Conservation (phyloP, 257 asterid genomes). For the Fraxinus pennsylvanica region DNA sequence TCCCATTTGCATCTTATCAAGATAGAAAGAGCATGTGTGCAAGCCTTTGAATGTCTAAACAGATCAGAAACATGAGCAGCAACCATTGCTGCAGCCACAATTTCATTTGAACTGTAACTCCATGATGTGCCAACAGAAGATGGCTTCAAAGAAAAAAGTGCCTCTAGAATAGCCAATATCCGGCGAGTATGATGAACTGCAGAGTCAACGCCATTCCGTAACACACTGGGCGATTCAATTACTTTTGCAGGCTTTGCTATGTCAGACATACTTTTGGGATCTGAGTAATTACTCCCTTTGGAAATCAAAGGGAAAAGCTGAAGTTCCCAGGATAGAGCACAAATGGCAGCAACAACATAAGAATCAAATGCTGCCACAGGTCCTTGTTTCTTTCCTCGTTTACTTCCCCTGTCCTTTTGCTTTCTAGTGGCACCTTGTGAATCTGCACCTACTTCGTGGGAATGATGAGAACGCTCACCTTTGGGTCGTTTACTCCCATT, state of each 20-base stretch:
- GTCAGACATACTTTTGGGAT: constrained; percentile 33
- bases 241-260: constrained; percentile 48
- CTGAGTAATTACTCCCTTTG: constrained; percentile 48
- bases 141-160: constrained; percentile 95
- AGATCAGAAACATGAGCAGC: constrained; percentile 98
- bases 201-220: constrained; percentile 69
- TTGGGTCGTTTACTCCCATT: constrained; percentile 71
- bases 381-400: constrained; percentile 70
- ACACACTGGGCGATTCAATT: constrained; percentile 48
- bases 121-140: constrained; percentile 89
- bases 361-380: constrained; percentile 98
- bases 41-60: constrained; percentile 89
- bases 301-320: constrained; percentile 85
- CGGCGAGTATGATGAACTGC: constrained; percentile 89
- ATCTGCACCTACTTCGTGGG: constrained; percentile 48
- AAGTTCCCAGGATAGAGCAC: constrained; percentile 97
- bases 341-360: constrained; percentile 94
- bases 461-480: constrained; percentile 45
- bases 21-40: constrained; percentile 86
- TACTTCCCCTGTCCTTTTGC: constrained; percentile 43
- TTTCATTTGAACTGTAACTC: constrained; percentile 93
- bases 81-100: constrained; percentile 99
- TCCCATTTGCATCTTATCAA: constrained; percentile 94
- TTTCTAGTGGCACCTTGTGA: constrained; percentile 37
- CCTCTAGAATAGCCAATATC: constrained; percentile 88